These are phyloP conservation scores for Arthrobotrys iridis DNA, from an alignment of 2,329 filamentous ascomycete species.

Conservation along the genomic window DNA sequence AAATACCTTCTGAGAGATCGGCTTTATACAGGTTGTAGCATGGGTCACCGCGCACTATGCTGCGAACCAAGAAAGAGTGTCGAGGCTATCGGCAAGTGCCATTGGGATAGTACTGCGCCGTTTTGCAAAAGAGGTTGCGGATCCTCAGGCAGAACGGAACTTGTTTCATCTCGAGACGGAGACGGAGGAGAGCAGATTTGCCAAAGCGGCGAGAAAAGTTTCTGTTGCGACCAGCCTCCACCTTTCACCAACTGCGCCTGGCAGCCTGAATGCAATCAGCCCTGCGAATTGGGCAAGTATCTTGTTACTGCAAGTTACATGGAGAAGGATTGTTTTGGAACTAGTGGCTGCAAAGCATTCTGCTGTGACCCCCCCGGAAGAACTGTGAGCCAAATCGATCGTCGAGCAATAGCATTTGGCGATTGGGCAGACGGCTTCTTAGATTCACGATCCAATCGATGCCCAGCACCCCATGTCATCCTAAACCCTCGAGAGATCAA, in stretches of 20 bases:
- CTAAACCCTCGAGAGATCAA: background rate
- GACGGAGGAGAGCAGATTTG: constrained; percentile 7
- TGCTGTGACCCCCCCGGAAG: constrained; percentile 12
- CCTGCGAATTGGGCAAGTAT: background rate
- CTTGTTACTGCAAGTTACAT: constrained; percentile 11
- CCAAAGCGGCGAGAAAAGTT: background rate
- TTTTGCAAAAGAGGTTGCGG: constrained; percentile 9
- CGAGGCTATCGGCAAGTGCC: constrained; percentile 8
- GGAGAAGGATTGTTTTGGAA: constrained; percentile 13
- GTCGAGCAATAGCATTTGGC: constrained; percentile 5
- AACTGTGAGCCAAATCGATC: constrained; percentile 5
- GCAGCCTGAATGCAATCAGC: constrained; percentile 10
- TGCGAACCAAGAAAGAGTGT: constrained; percentile 3
- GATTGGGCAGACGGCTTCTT: constrained; percentile 6
- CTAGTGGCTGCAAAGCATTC: constrained; percentile 6
- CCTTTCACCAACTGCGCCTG: constrained; percentile 10
- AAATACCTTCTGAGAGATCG: background rate
- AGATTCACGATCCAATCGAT: background rate
- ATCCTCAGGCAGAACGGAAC: constrained; percentile 4
- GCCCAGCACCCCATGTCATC: background rate
- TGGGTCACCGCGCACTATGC: constrained; percentile 2
- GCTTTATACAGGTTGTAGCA: background rate
- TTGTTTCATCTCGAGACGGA: constrained; percentile 2
- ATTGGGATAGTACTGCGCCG: constrained; percentile 7
- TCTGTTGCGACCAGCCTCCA: constrained; percentile 13